phyloP scores from a whole-genome alignment of 2,329 filamentous ascomycete genomes.

The Diaporthe sp. region DNA sequence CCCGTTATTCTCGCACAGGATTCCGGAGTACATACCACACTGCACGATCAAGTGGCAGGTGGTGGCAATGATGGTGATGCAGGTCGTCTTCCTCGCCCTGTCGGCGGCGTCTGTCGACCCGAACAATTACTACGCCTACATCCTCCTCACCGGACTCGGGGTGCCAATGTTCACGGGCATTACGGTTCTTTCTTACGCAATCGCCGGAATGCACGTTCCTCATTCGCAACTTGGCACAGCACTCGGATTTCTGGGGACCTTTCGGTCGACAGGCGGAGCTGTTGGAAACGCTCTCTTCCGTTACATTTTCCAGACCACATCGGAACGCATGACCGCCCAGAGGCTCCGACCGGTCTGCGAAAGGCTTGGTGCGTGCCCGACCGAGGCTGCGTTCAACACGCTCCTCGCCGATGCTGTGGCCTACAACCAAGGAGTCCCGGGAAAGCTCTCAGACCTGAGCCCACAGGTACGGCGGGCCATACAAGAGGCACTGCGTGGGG shows the following conservation, averaged over 20 bases:
- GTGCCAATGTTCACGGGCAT: conserved; percentile 27
- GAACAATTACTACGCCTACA: conserved; percentile 32
- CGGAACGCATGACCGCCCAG: neutral
- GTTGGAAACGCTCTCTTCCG: conserved; percentile 29
- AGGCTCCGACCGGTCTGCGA: conserved; percentile 21
- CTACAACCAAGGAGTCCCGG: conserved; percentile 23
- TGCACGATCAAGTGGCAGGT: conserved; percentile 36
- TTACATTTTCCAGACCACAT: conserved; percentile 18
- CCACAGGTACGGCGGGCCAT: neutral
- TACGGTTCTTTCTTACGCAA: conserved; percentile 33
- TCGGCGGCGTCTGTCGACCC: conserved; percentile 31
- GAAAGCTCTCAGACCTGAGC: conserved; percentile 2
- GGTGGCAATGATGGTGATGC: conserved; percentile 19
- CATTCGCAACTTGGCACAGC: conserved; percentile 32
- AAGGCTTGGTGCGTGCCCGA: conserved; percentile 8
- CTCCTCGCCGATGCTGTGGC: conserved; percentile 22
- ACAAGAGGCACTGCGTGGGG: neutral
- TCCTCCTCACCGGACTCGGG: conserved; percentile 25
- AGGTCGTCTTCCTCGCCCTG: conserved; percentile 27
- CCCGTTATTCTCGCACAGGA: conserved; percentile 10
- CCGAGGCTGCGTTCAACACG: neutral
- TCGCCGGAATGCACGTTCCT: conserved; percentile 31
- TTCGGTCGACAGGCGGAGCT: conserved; percentile 28
- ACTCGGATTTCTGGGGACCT: conserved; percentile 25
- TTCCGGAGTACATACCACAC: conserved; percentile 24